Percentiles rank a stretch among this genome's conserved stretches.
Evolutionary conservation across 306 rosid genomes (phyloP).

Genomic region (Cucurbita maxima): DNA sequence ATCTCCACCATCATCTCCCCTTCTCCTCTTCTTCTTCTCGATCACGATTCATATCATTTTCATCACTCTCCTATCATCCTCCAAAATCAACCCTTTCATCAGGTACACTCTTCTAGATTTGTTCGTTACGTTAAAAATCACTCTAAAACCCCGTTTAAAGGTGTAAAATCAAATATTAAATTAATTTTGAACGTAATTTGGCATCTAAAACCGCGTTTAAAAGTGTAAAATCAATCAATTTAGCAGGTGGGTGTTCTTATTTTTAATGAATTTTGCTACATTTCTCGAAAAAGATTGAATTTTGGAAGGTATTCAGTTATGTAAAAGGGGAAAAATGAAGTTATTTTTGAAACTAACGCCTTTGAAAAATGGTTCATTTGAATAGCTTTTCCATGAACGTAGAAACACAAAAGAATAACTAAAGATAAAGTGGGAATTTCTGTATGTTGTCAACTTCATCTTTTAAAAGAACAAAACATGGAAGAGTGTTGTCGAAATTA

Average conservation of each 20-base stretch:
- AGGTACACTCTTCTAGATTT: constrained; percentile 21
- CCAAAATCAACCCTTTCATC: constrained; percentile 49
- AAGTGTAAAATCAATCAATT: too few species aligned
- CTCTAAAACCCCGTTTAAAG: too few species aligned
- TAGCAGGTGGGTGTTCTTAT: not conserved
- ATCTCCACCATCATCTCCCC: constrained; percentile 62
- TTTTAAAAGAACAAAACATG: not conserved
- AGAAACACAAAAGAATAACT: not conserved
- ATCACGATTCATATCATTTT: constrained; percentile 51
- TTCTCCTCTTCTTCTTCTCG: constrained; percentile 65
- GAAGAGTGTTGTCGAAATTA: not conserved
- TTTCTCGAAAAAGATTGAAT: constrained; percentile 6
- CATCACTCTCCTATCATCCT: constrained; percentile 52
- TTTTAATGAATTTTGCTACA: not conserved
- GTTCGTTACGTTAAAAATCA: too few species aligned
- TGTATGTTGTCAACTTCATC: not conserved
- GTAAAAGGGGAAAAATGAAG: not conserved
- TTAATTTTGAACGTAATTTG: too few species aligned
- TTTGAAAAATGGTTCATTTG: not conserved
- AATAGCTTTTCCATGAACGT: not conserved
- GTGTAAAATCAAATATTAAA: too few species aligned
- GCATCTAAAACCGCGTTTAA: too few species aligned
- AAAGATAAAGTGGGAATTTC: not conserved
- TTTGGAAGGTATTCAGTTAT: constrained; percentile 3
- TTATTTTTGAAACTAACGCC: not conserved